A percentile compares a stretch with the other conserved stretches of the same genome.
phyloP scores from a whole-genome alignment of 139 green algal genomes.

The Zygnema circumcarinatum region DNA sequence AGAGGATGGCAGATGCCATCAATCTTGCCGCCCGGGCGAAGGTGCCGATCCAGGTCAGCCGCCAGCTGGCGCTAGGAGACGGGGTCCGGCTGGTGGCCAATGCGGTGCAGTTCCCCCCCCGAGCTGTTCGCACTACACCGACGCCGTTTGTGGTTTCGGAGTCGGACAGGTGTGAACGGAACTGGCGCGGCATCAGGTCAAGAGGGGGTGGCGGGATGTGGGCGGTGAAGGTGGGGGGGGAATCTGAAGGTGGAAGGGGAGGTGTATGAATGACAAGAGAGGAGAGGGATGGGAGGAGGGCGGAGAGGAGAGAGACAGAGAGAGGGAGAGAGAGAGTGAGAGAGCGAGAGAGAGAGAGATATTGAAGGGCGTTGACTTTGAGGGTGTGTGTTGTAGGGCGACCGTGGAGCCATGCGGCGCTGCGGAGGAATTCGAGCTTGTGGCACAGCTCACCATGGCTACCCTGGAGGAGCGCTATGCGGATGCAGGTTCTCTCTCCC shows the following conservation, averaged over 20 bases:
- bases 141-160: not conserved
- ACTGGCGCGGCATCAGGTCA: too few species aligned
- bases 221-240: too few species aligned
- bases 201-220: too few species aligned
- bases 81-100: constrained; percentile 38
- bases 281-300: too few species aligned
- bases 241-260: too few species aligned
- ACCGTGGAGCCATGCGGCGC: not conserved
- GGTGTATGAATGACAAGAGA: too few species aligned
- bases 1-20: constrained; percentile 41
- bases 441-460: constrained; percentile 32
- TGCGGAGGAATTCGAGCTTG: constrained; percentile 32
- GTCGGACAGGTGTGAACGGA: not conserved
- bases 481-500: constrained; percentile 36
- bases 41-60: constrained; percentile 56
- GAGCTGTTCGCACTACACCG: not conserved
- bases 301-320: too few species aligned
- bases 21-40: constrained; percentile 24
- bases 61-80: constrained; percentile 31
- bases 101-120: not conserved
- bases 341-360: too few species aligned
- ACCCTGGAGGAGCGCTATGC: constrained; percentile 29
- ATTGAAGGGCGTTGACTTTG: too few species aligned
- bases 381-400: too few species aligned
- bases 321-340: too few species aligned